Evolutionary conservation across 305 asterid species (phyloP).

Genomic region (Fraxinus paxiana): DNA sequence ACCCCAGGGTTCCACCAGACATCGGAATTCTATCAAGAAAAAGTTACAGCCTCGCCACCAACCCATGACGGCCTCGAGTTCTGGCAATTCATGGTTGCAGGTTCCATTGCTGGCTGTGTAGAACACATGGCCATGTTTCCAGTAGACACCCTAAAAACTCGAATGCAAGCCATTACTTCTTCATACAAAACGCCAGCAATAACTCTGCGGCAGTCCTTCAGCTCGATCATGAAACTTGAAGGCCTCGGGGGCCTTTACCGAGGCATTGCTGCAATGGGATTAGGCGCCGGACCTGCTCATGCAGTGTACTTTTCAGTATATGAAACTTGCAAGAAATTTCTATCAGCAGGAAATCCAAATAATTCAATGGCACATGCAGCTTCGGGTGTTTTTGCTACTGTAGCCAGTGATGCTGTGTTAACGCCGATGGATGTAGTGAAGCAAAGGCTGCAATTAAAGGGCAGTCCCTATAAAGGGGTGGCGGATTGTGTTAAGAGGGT

Average conservation of each 20-base stretch:
- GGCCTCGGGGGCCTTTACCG: conserved; percentile 42
- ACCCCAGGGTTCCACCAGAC: conserved; percentile 7
- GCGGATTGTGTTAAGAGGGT: conserved; percentile 50
- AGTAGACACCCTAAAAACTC: conserved; percentile 59
- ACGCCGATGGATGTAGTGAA: conserved; percentile 77
- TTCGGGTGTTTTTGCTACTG: conserved; percentile 49
- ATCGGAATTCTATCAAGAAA: background rate
- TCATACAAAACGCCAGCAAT: conserved; percentile 30
- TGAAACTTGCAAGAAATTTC: conserved; percentile 39
- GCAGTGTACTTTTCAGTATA: conserved; percentile 60
- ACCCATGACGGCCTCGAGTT: conserved; percentile 51
- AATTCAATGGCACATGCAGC: conserved; percentile 45
- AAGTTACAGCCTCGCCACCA: conserved; percentile 20
- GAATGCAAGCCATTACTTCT: conserved; percentile 53
- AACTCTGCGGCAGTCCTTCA: conserved; percentile 38
- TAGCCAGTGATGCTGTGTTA: conserved; percentile 55
- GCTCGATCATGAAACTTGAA: conserved; percentile 42
- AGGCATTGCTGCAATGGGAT: conserved; percentile 58
- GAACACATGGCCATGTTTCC: conserved; percentile 76
- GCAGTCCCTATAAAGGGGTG: conserved; percentile 61
- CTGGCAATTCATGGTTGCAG: conserved; percentile 66
- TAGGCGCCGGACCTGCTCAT: conserved; percentile 64
- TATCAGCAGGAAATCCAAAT: conserved; percentile 33
- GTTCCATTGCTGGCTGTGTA: conserved; percentile 57
- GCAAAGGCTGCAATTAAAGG: conserved; percentile 57